Percentiles rank a stretch among this genome's conserved stretches.
phyloP scores from a whole-genome alignment of 2,329 filamentous ascomycete genomes.

The Aureobasidium melanogenum region DNA sequence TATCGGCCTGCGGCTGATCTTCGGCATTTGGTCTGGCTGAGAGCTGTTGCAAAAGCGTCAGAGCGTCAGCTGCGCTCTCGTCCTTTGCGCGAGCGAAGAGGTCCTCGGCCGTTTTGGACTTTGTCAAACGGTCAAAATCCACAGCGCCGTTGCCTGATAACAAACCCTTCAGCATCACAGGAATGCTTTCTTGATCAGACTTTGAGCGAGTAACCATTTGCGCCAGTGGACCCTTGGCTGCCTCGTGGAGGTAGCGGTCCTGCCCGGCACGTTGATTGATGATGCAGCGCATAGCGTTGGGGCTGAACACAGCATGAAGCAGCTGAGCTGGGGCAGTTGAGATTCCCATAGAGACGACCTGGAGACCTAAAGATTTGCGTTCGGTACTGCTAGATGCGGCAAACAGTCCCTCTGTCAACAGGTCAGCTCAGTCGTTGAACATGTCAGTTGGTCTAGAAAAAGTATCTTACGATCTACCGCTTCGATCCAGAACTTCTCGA shows the following conservation, averaged over 20 bases:
- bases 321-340: constrained; percentile 40
- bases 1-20: constrained; percentile 38
- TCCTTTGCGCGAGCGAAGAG: constrained; percentile 53
- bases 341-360: constrained; percentile 66
- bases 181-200: constrained; percentile 49
- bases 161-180: constrained; percentile 56
- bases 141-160: constrained; percentile 61
- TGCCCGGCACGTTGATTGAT: constrained; percentile 73
- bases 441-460: background rate
- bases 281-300: constrained; percentile 71
- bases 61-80: constrained; percentile 34
- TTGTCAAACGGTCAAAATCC: constrained; percentile 80
- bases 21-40: constrained; percentile 43
- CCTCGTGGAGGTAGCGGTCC: constrained; percentile 70
- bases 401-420: constrained; percentile 64
- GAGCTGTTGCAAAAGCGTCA: constrained; percentile 6
- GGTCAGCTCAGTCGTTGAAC: constrained; percentile 15
- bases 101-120: constrained; percentile 73
- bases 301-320: constrained; percentile 61
- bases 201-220: constrained; percentile 58
- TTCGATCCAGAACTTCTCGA: constrained; percentile 75
- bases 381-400: constrained; percentile 72
- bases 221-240: constrained; percentile 68
- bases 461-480: constrained; percentile 64
- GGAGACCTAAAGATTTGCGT: constrained; percentile 86